phyloP scores from a whole-genome alignment of 192 early-diverging fungal species.

The Linnemannia zychae region DNA sequence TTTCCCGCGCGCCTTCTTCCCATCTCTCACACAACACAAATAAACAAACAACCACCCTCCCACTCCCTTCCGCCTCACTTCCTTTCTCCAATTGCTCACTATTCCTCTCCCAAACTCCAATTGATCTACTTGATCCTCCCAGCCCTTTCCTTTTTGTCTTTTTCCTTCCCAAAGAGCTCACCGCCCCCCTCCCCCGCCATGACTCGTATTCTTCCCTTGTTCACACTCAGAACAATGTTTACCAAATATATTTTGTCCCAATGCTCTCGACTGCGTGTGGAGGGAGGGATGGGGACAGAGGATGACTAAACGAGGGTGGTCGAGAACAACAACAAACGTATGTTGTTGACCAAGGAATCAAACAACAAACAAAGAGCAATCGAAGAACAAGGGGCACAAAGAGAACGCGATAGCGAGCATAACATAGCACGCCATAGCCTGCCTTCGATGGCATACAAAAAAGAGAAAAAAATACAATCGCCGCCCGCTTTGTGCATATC shows the following conservation, averaged over 20 bases:
- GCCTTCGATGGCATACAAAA: background rate
- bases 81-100: background rate
- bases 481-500: background rate
- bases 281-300: background rate
- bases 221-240: conserved; percentile 20
- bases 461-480: background rate
- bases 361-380: background rate
- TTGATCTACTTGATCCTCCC: conserved; percentile 8
- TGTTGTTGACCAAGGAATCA: background rate
- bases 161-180: conserved; percentile 7
- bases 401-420: background rate
- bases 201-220: background rate
- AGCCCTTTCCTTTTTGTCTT: background rate
- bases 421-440: background rate
- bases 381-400: background rate
- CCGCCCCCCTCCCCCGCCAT: background rate
- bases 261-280: background rate
- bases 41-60: background rate
- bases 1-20: background rate
- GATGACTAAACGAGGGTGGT: background rate
- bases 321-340: background rate
- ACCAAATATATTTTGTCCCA: conserved; percentile 9
- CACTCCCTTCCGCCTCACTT: background rate
- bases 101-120: conserved; percentile 3
- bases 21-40: background rate